These are phyloP conservation scores for Martiniozyma abietophila DNA, from an alignment of 805 yeast species.

Conservation along the genomic window DNA sequence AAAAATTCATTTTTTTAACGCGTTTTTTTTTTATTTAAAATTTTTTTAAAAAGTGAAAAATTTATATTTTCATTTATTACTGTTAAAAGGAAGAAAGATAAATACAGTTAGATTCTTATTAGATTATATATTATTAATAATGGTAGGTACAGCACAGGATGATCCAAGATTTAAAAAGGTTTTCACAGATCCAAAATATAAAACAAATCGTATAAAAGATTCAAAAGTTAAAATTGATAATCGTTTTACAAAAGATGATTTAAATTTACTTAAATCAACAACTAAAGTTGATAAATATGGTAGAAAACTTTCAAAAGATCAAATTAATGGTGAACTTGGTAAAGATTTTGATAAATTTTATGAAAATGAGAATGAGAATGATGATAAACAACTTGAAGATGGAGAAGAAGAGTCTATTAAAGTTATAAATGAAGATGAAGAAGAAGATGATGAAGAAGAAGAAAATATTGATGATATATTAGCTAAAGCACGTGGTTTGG, in stretches of 20 bases:
- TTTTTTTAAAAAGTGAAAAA: no score
- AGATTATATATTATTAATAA: no score
- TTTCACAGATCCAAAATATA: constrained; percentile 83
- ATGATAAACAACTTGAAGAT: constrained; percentile 27
- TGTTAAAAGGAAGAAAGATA: no score
- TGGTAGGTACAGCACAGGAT: constrained; percentile 25
- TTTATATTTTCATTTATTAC: no score
- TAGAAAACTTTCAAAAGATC: constrained; percentile 45
- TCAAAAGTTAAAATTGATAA: constrained; percentile 74
- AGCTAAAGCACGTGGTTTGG: constrained; percentile 53
- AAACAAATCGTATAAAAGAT: constrained; percentile 58
- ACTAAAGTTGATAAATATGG: constrained; percentile 83
- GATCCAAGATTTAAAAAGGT: constrained; percentile 77
- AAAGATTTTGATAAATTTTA: constrained; percentile 51
- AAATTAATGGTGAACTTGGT: constrained; percentile 25
- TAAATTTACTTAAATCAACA: constrained; percentile 40
- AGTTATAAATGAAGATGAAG: constrained; percentile 33
- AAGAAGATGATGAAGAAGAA: constrained; percentile 24
- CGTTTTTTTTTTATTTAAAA: no score
- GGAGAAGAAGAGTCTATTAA: constrained; percentile 36
- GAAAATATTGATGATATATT: constrained; percentile 16
- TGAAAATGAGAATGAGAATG: constrained; percentile 20
- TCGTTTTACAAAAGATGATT: constrained; percentile 64
- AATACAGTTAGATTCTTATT: no score
- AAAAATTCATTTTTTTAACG: no score